Base-by-base conservation (phyloP, 805 yeast genomes). In the Clavispora fructus region DNA sequence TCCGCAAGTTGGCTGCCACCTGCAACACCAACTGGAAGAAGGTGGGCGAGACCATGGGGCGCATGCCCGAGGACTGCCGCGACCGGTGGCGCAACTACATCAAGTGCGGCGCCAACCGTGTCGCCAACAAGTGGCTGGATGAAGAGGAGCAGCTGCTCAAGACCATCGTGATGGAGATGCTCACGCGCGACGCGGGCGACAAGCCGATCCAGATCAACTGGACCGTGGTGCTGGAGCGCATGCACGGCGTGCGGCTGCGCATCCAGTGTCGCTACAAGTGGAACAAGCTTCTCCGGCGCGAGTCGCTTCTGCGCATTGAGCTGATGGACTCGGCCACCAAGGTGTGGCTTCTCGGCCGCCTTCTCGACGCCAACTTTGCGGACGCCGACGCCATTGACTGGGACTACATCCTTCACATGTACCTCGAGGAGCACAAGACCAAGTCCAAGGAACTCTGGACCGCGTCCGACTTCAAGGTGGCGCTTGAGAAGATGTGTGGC, bases 21-120 rank as follows among this genome's bases (percentile, higher is more conserved):
- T 78, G 80, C 54, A 88, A 83, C 48, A 89, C 94, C 14, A 89
- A 86, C 59, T 92, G 98, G 98, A 88, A 88, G 55, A 72, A 74
- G 35, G 87, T 92, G 49, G 97, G 97, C 7, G 76, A 76, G 44
- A 69, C 72, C 7, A 73, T 92, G 79, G 88, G 87, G 12, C 74
- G 98, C 58, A 92, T 92, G 98, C 97, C 98, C 0, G 98, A 92
- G 60, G 98, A 92, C 67, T 91, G 97, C 64, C 77, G 98, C 56
- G 98, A 92, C 63, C 75, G 98, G 56, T 92, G 96, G 96, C 76
- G 98, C 64, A 92, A 92, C 62, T 92, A 91, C 61, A 86, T 91
- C 51, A 91, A 91, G 64, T 92, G 97, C 69, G 97, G 97, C 23
- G 73, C 73, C 14, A 79, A 79, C 45, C 74, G 97, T 52, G 80